Evolutionary conservation across 345 rosid genomes (phyloP).

Genomic region (Streptanthus diversifolius): DNA sequence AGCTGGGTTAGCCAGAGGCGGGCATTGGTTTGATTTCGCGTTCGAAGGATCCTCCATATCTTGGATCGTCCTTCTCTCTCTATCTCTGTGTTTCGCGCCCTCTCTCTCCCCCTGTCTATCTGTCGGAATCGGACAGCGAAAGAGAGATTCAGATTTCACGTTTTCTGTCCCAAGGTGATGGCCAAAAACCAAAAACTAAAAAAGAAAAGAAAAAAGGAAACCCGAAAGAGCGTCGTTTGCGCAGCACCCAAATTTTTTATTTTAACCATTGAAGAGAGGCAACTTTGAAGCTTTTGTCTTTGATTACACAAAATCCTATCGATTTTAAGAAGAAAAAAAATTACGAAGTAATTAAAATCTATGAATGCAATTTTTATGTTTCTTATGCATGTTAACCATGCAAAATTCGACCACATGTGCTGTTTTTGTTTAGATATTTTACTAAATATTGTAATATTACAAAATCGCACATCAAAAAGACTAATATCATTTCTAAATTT

Average conservation of each 20-base stretch:
- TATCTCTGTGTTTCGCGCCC: slow-evolving; percentile 16
- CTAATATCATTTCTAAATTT: no score
- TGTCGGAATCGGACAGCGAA: slow-evolving; percentile 33
- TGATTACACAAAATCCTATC: background rate
- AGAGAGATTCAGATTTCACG: slow-evolving; percentile 36
- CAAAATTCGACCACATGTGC: background rate
- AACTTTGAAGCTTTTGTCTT: background rate
- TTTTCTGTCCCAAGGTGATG: slow-evolving; percentile 20
- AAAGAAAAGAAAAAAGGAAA: background rate
- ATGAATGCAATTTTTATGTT: background rate
- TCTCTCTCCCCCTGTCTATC: slow-evolving; percentile 14
- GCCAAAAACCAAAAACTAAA: background rate
- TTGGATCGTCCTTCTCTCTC: slow-evolving; percentile 11
- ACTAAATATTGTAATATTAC: no score
- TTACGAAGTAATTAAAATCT: background rate
- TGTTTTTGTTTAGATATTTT: no score
- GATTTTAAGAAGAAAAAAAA: background rate
- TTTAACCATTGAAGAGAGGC: background rate
- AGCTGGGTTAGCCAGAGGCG: slow-evolving; percentile 14
- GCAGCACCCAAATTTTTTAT: background rate
- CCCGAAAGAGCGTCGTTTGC: background rate
- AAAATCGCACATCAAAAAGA: no score
- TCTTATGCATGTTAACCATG: background rate
- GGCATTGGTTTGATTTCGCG: slow-evolving; percentile 25
- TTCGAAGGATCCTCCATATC: slow-evolving; percentile 46